Evolutionary conservation across 805 yeast genomes (phyloP).

Genomic region (Ogataea naganishii): DNA sequence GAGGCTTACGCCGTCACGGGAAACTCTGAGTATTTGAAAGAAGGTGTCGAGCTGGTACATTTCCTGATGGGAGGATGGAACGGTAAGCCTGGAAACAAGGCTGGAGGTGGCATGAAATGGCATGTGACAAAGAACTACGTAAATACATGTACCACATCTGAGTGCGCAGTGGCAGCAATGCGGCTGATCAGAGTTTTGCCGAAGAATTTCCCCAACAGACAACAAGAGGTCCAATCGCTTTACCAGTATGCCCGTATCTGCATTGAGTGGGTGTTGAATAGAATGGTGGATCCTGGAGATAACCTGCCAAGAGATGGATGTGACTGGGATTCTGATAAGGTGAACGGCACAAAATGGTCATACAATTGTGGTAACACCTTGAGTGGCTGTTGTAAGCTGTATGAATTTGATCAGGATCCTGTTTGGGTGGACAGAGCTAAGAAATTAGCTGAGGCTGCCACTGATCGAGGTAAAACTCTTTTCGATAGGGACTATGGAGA

Average conservation of each 20-base stretch:
- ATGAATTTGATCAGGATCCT: slow-evolving; percentile 38
- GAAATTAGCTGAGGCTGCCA: slow-evolving; percentile 49
- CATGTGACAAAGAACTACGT: slow-evolving; percentile 51
- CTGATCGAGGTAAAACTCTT: slow-evolving; percentile 44
- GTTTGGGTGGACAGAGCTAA: slow-evolving; percentile 40
- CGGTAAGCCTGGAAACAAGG: slow-evolving; percentile 28
- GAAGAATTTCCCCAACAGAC: slow-evolving; percentile 11
- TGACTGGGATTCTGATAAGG: slow-evolving; percentile 32
- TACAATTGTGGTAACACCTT: slow-evolving; percentile 63
- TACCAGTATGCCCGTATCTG: slow-evolving; percentile 52
- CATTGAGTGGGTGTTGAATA: slow-evolving; percentile 46
- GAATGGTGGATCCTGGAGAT: slow-evolving; percentile 44
- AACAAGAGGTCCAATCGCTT: slow-evolving; percentile 31
- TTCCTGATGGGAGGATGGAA: slow-evolving; percentile 63
- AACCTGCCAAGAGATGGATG: slow-evolving; percentile 55
- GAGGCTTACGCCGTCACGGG: slow-evolving; percentile 63
- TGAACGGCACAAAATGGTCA: slow-evolving; percentile 50
- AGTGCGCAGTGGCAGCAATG: slow-evolving; percentile 54
- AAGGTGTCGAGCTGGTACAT: slow-evolving; percentile 48
- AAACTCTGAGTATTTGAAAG: slow-evolving; percentile 40
- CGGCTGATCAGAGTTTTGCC: slow-evolving; percentile 47
- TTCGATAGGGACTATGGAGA: slow-evolving; percentile 55
- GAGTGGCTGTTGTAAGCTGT: slow-evolving; percentile 43
- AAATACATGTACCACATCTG: slow-evolving; percentile 61
- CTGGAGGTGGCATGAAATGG: slow-evolving; percentile 62